Base-by-base conservation (phyloP, 2,329 filamentous ascomycete species). In the Aspergillus quadrilineatus region DNA sequence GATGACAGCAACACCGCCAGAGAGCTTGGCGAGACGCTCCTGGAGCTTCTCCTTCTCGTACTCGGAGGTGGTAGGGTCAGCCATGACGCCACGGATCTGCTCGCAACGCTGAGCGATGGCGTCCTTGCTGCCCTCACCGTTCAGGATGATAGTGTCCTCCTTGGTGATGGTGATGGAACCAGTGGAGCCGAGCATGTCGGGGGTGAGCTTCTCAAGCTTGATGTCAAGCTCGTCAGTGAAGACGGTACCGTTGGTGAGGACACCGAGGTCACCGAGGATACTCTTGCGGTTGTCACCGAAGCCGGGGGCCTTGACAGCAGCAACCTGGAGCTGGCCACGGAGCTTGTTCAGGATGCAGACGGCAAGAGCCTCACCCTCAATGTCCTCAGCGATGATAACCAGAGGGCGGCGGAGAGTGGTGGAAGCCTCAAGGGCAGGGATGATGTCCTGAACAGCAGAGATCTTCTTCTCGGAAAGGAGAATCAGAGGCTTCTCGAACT, bases 11-110 rank as follows among this genome's bases (percentile, higher is more conserved):
- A 99, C 94, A 85, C 94, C 94, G 64, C 94, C 94, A 66, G 94
- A 97, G 66, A 99, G 90, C 88, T 99, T 99, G 68, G 94, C 94
- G 60, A 99, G 90, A 81, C 94, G 94, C 84, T 99, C 94, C 82
- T 97, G 94, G 65, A 99, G 90, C 87, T 99, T 99, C 89, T 99
- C 94, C 86, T 97, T 97, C 86, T 99, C 94, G 81, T 99, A 99
- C 73, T 99, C 94, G 48, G 92, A 97, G 63, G 94, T 99, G 68
- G 85, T 88, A 65, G 93, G 89, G 81, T 99, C 94, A 61, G 82
- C 84, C 82, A 97, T 96, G 79, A 97, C 92, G 67, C 93, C 92
- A 67, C 94, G 92, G 79, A 99, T 99, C 84, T 99, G 94, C 82
- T 99, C 94, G 80, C 94, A 97, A 75, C 94, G 90, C 84, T 97